phyloP scores from a whole-genome alignment of 495 filamentous ascomycete genomes.

The Trichoderma asperelloides region DNA sequence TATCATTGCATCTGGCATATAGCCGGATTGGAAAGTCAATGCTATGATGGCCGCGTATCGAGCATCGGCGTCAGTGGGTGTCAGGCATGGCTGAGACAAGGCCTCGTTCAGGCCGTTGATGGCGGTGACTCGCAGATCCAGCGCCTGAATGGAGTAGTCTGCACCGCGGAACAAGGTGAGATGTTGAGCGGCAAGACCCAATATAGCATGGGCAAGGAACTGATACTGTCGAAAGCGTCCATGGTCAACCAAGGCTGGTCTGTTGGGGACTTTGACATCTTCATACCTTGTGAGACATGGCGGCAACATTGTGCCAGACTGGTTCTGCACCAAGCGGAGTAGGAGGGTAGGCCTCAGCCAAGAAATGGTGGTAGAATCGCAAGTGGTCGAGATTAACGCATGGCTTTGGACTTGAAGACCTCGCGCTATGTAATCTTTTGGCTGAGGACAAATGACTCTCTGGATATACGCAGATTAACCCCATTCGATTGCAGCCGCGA shows the following conservation, averaged over 20 bases:
- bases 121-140: slow-evolving; percentile 41
- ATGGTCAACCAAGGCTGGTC: neutral
- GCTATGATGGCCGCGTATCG: slow-evolving; percentile 41
- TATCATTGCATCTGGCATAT: slow-evolving; percentile 43
- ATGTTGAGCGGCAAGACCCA: slow-evolving; percentile 42
- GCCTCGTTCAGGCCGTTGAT: slow-evolving; percentile 34
- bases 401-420: slow-evolving; percentile 16
- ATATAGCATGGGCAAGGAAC: slow-evolving; percentile 41
- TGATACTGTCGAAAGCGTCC: slow-evolving; percentile 21
- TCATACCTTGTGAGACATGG: slow-evolving; percentile 38
- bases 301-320: slow-evolving; percentile 41
- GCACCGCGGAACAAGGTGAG: slow-evolving; percentile 21
- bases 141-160: slow-evolving; percentile 22
- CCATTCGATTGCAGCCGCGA: slow-evolving; percentile 41
- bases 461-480: slow-evolving; percentile 44
- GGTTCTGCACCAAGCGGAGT: slow-evolving; percentile 41
- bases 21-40: slow-evolving; percentile 44
- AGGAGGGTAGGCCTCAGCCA: slow-evolving; percentile 44
- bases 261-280: neutral
- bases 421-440: slow-evolving; percentile 12
- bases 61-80: slow-evolving; percentile 32
- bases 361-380: slow-evolving; percentile 49
- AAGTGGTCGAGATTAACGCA: slow-evolving; percentile 38
- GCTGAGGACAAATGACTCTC: slow-evolving; percentile 1
- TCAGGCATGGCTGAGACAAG: slow-evolving; percentile 23